Percentiles rank a stretch among this genome's conserved stretches.
These are phyloP conservation scores for Penicillium corylophilum DNA, from an alignment of 2,329 filamentous ascomycete species.

Conservation along the genomic window DNA sequence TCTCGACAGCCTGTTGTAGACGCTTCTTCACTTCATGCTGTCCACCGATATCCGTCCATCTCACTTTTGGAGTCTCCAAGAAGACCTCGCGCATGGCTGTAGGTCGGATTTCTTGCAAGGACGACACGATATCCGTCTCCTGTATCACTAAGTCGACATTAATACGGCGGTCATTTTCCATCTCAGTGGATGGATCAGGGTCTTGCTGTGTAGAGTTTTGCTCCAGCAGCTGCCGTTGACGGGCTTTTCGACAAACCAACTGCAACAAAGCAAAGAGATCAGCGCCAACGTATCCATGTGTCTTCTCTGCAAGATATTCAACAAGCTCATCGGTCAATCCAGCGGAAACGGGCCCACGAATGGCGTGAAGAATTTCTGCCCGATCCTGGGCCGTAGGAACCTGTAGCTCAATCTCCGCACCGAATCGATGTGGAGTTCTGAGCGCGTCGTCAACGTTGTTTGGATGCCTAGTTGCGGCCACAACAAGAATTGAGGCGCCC, in stretches of 20 bases:
- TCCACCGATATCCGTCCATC: slow-evolving; percentile 86
- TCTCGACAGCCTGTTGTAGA: slow-evolving; percentile 58
- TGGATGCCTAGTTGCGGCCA: slow-evolving; percentile 72
- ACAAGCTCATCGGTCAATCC: slow-evolving; percentile 55
- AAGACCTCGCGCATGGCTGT: slow-evolving; percentile 88
- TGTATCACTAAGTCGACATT: slow-evolving; percentile 30
- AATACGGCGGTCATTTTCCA: slow-evolving; percentile 13
- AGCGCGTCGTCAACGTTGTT: slow-evolving; percentile 71
- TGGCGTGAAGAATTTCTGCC: slow-evolving; percentile 68
- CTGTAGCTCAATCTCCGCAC: slow-evolving; percentile 68
- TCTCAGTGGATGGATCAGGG: background rate
- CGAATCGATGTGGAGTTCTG: slow-evolving; percentile 64
- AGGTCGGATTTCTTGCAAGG: slow-evolving; percentile 69
- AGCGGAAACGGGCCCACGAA: slow-evolving; percentile 48
- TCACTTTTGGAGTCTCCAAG: slow-evolving; percentile 79
- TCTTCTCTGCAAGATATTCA: slow-evolving; percentile 65
- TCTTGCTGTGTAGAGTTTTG: background rate
- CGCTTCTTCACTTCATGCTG: slow-evolving; percentile 73
- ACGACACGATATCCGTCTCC: slow-evolving; percentile 44
- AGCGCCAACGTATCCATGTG: slow-evolving; percentile 81
- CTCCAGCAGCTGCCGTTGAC: slow-evolving; percentile 32
- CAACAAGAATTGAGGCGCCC: slow-evolving; percentile 63
- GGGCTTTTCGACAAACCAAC: slow-evolving; percentile 47
- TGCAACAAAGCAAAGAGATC: slow-evolving; percentile 69
- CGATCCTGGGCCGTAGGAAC: slow-evolving; percentile 72